Evolutionary conservation across 1,284 basidiomycete species (phyloP), one percentile per base, ranked within the genome.

Genomic region (Apiotrichum mycotoxinovorans): DNA sequence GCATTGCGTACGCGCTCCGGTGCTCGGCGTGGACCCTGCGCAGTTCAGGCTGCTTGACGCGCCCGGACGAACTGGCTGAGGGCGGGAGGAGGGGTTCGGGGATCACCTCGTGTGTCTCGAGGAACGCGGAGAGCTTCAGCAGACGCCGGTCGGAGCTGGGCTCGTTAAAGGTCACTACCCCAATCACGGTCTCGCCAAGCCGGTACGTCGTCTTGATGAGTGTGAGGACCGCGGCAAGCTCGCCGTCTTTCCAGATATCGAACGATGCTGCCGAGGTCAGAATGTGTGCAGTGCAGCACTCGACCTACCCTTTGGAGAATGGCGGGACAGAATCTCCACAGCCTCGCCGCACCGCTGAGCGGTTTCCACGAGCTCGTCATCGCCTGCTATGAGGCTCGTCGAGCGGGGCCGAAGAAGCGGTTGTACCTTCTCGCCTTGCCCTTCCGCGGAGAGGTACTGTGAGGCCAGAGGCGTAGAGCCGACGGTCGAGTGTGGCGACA

Each of bases 191-290:
- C 78, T 96, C 93, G 4, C 92, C 92, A 0, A 95, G 82, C 23
- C 93, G 79, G 74, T 90, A 95, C 1, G 88, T 87, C 40, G 86
- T 86, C 78, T 95, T 96, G 41, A 88, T 84, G 62, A 96, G 88
- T 0, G 91, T 94, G n/a, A 96, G 77, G 27, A 89, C 85, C 1
- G 92, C 91, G 52, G 95, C 90, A 43, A 86, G 84, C 50, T 88
- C 83, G 0, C 88, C 90, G 48, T 93, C 89, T 78, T 95, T 93
- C 68, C 86, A 87, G 58, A 96, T 91, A 76, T 96, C 92, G 76
- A 90, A 95, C 0, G 91, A 92, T 34, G 87, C 91, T 93, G 62
- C 25, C 2, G 11, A 41, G 58, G 58, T 14, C 20, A 15, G 12
- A 30, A 30, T 30, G 7, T n/a, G 8, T 15, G 8, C 15, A 11